phyloP scores from a whole-genome alignment of 768 basidiomycete species.

The Podaxis pistillaris region DNA sequence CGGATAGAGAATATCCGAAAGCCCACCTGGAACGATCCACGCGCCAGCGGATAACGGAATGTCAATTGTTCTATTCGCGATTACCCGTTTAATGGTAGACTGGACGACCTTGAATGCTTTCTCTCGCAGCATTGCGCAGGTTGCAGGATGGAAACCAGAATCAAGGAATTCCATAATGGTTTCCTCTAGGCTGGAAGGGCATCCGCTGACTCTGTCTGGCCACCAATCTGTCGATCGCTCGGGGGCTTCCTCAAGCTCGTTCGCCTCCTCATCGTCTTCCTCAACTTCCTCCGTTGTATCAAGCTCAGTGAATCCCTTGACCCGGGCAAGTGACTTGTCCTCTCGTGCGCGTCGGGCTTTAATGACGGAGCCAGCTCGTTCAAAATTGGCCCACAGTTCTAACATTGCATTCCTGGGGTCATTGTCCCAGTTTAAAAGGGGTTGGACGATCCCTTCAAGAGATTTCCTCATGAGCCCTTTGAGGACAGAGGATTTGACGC shows the following conservation, averaged over 20 bases:
- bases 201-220: slow-evolving; percentile 62
- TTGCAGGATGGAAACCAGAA: slow-evolving; percentile 54
- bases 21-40: slow-evolving; percentile 57
- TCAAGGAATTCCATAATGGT: slow-evolving; percentile 57
- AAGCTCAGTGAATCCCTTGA: slow-evolving; percentile 39
- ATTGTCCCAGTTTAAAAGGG: slow-evolving; percentile 44
- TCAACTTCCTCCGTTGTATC: slow-evolving; percentile 38
- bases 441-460: slow-evolving; percentile 33
- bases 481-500: slow-evolving; percentile 46
- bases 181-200: slow-evolving; percentile 63
- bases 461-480: slow-evolving; percentile 33
- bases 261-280: slow-evolving; percentile 32
- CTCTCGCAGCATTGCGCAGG: slow-evolving; percentile 46
- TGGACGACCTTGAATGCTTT: slow-evolving; percentile 53
- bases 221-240: slow-evolving; percentile 65
- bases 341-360: slow-evolving; percentile 36
- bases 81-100: slow-evolving; percentile 38
- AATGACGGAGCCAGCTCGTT: slow-evolving; percentile 40
- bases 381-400: slow-evolving; percentile 39
- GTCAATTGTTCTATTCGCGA: slow-evolving; percentile 44
- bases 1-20: not conserved
- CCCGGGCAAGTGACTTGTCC: slow-evolving; percentile 38
- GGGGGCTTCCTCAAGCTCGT: slow-evolving; percentile 27
- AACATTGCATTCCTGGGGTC: slow-evolving; percentile 32
- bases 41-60: slow-evolving; percentile 60